Conservation (phyloP, 2,329 filamentous ascomycete genomes). For the Stagonosporopsis cucurbitacearum region DNA sequence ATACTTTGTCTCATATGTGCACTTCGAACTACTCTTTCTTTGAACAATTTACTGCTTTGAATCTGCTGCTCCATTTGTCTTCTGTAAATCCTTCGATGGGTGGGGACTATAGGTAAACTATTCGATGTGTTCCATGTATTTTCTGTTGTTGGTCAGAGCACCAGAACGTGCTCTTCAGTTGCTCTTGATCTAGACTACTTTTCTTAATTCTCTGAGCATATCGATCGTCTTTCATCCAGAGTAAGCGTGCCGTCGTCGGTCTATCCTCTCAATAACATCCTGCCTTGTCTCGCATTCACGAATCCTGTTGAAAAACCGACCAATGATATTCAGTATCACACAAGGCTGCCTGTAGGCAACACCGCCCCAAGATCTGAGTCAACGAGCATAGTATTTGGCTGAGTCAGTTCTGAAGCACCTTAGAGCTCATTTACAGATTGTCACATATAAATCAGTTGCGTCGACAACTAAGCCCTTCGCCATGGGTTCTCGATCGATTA, state of each 20-base stretch:
- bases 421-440: constrained; percentile 5
- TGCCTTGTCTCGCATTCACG: background rate
- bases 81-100: background rate
- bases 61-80: background rate
- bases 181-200: background rate
- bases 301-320: constrained; percentile 12
- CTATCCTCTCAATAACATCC: background rate
- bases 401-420: constrained; percentile 22
- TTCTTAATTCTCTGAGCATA: background rate
- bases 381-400: constrained; percentile 20
- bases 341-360: constrained; percentile 42
- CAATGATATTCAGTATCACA: constrained; percentile 24
- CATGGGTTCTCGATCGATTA: constrained; percentile 41
- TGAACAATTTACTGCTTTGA: background rate
- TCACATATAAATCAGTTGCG: background rate
- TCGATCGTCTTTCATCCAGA: background rate
- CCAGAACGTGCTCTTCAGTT: background rate
- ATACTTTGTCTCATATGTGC: background rate
- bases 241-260: background rate
- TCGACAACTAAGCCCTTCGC: constrained; percentile 1
- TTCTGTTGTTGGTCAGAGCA: background rate
- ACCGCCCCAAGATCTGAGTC: constrained; percentile 32
- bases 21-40: background rate
- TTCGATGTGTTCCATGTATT: background rate
- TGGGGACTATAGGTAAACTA: background rate